phyloP scores from a whole-genome alignment of 139 green algal species.

The Edaphochlamys debaryana region DNA sequence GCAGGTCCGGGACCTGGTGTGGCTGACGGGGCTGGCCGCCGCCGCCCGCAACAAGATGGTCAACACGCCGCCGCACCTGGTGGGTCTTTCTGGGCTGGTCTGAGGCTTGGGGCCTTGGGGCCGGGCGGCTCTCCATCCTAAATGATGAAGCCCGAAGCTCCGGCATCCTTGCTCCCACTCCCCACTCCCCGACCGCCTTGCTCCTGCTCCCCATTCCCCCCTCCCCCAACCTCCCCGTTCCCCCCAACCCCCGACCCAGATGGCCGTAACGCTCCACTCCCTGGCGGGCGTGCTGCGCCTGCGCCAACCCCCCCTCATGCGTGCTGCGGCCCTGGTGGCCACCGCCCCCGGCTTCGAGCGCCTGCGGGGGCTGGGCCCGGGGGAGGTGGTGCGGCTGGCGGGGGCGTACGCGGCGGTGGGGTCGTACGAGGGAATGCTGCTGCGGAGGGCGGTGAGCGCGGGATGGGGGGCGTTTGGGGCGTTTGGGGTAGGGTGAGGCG shows the following conservation, averaged over 20 bases:
- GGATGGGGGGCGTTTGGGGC: not conserved
- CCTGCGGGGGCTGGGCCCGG: not conserved
- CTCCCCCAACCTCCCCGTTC: not conserved
- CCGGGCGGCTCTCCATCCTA: too few relatives aligned
- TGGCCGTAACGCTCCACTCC: slow-evolving; percentile 6
- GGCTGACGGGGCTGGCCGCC: slow-evolving; percentile 9
- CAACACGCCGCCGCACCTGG: slow-evolving; percentile 16
- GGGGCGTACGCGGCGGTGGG: not conserved
- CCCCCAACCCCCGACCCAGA: not conserved
- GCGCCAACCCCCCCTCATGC: slow-evolving; percentile 26
- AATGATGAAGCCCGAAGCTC: too few relatives aligned
- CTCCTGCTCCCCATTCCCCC: not conserved
- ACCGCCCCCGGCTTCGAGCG: not conserved
- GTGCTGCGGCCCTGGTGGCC: slow-evolving; percentile 4
- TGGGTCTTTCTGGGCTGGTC: not conserved
- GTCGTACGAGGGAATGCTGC: slow-evolving; percentile 24
- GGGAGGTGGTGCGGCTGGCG: slow-evolving; percentile 4
- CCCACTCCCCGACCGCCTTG: not conserved
- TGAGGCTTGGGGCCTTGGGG: too few relatives aligned
- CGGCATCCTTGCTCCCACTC: not conserved
- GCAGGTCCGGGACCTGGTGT: slow-evolving; percentile 21
- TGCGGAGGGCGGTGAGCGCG: slow-evolving; percentile 12
- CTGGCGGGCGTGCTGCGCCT: slow-evolving; percentile 17
- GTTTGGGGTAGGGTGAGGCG: too few relatives aligned
- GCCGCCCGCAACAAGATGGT: slow-evolving; percentile 36